phyloP scores from a whole-genome alignment of 2,329 filamentous ascomycete species.

The Trichoderma sp. region DNA sequence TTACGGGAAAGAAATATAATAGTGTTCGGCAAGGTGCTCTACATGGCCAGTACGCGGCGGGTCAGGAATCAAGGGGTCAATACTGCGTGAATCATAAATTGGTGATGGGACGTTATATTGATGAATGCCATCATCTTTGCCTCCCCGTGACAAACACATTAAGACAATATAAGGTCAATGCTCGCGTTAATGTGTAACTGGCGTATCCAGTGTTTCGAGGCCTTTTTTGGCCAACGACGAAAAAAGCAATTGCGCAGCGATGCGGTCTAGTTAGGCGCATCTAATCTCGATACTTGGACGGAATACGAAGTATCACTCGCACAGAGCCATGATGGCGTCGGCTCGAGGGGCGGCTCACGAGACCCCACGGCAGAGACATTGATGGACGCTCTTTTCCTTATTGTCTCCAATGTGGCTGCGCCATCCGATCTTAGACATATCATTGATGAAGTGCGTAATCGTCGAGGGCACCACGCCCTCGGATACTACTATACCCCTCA shows the following conservation, averaged over 20 bases:
- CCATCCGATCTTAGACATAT: slow-evolving; percentile 5
- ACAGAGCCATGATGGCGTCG: neutral
- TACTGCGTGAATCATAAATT: neutral
- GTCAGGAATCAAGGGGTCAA: neutral
- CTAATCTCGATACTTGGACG: neutral
- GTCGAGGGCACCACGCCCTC: neutral
- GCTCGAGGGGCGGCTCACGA: neutral
- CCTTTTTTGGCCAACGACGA: neutral
- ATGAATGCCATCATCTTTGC: neutral
- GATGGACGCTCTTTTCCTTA: neutral
- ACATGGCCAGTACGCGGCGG: neutral
- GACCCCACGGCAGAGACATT: neutral
- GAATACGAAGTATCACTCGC: neutral
- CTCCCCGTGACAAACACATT: neutral
- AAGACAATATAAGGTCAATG: neutral
- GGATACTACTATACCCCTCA: no score
- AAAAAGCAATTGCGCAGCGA: neutral
- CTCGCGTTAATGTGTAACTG: neutral
- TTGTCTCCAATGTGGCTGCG: neutral
- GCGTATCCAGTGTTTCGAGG: neutral
- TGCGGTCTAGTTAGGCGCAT: neutral
- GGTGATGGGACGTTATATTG: no score
- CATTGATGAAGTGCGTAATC: neutral
- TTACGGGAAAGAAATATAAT: neutral
- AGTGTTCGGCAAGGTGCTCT: neutral